Conservation (phyloP, 2,329 filamentous ascomycete genomes). For the Alternaria conjuncta region DNA sequence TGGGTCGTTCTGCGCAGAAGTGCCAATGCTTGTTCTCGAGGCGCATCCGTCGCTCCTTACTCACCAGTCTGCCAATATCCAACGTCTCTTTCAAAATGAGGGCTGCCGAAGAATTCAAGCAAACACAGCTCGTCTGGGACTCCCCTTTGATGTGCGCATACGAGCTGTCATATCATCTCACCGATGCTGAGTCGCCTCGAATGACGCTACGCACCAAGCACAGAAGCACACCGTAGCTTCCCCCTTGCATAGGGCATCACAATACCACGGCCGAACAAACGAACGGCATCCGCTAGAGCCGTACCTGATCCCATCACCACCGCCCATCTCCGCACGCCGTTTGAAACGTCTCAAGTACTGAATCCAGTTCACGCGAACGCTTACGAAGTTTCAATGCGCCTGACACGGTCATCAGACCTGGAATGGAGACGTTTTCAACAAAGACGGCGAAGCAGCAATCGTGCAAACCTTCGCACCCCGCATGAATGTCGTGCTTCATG, state of each 20-base stretch:
- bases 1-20: not conserved
- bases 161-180: not conserved
- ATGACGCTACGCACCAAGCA: not conserved
- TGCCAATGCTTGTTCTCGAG: not conserved
- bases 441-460: not conserved
- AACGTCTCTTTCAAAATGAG: not conserved
- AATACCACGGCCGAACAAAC: not conserved
- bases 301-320: not conserved
- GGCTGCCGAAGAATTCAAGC: not conserved
- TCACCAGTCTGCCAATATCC: not conserved
- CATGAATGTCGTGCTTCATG: not conserved
- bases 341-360: not conserved
- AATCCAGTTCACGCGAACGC: not conserved
- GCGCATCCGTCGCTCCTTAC: not conserved
- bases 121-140: not conserved
- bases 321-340: not conserved
- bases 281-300: not conserved
- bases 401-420: not conserved
- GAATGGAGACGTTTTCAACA: not conserved
- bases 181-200: not conserved
- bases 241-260: conserved; percentile 9
- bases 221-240: not conserved
- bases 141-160: not conserved
- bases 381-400: not conserved
- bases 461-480: not conserved